Percentiles rank a stretch among this genome's conserved stretches.
Evolutionary conservation across 1,284 basidiomycete genomes (phyloP).

Genomic region (Sanguinoderma infundibulare): DNA sequence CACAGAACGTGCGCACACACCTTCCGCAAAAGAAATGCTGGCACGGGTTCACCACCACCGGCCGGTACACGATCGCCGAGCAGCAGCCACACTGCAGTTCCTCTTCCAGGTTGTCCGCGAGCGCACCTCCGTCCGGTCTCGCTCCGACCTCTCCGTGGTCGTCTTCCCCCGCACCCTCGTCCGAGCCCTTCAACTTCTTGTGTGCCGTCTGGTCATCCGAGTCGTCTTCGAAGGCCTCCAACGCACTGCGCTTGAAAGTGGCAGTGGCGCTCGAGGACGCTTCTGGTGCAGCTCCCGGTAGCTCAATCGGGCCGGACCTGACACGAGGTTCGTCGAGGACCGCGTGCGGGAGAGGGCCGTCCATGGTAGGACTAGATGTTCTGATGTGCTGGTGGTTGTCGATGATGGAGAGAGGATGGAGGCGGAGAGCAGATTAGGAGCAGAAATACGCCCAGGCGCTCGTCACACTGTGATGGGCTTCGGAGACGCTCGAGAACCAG

Average conservation of each 20-base stretch:
- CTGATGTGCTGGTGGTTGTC: background rate
- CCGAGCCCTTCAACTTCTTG: slow-evolving; percentile 53
- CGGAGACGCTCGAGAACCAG: background rate
- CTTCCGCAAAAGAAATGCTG: slow-evolving; percentile 88
- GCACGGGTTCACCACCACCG: slow-evolving; percentile 77
- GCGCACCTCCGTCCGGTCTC: slow-evolving; percentile 36
- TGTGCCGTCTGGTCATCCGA: slow-evolving; percentile 48
- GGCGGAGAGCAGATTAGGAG: slow-evolving; percentile 19
- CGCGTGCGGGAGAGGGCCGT: background rate
- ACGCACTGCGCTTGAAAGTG: slow-evolving; percentile 63
- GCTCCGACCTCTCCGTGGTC: slow-evolving; percentile 12
- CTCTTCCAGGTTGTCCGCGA: slow-evolving; percentile 66
- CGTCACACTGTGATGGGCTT: slow-evolving; percentile 19
- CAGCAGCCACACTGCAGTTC: slow-evolving; percentile 86
- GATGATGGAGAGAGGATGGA: slow-evolving; percentile 26
- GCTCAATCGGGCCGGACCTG: slow-evolving; percentile 15
- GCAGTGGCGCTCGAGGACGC: slow-evolving; percentile 22
- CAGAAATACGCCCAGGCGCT: slow-evolving; percentile 11
- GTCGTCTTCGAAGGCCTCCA: slow-evolving; percentile 58
- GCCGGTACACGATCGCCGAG: slow-evolving; percentile 74
- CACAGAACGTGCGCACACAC: slow-evolving; percentile 41
- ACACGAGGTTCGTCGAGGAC: background rate
- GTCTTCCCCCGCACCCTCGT: slow-evolving; percentile 27
- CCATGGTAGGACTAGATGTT: slow-evolving; percentile 10
- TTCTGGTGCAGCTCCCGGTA: slow-evolving; percentile 4